Evolutionary conservation across 1,284 basidiomycete genomes (phyloP), one percentile per base, ranked within the genome.

Genomic region (Marasmius fiardii): DNA sequence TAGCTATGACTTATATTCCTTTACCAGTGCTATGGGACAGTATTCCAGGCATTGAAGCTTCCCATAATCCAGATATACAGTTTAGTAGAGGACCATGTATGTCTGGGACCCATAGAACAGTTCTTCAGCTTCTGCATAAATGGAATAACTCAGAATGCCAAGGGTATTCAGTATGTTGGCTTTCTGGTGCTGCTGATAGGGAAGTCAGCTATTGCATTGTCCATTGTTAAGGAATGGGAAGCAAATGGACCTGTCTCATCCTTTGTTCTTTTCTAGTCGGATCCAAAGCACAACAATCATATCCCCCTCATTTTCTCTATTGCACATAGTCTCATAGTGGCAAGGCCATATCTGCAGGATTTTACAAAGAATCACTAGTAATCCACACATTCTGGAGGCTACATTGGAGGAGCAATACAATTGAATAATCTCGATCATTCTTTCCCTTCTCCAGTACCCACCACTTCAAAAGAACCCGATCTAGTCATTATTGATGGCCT

Each of bases 181-280:
- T 64, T 12, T 51, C 55, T 34, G 62, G 63, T 8, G 37, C 50
- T 2, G 60, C 61, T 10, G 63, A 28, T 26, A 11, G 63, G 0
- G 59, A n/a, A n/a, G n/a, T n/a, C n/a, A n/a, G n/a, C n/a, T n/a
- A n/a, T n/a, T n/a, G n/a, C n/a, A n/a, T n/a, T 56, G 20, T 61
- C 59, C 2, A 41, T 64, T 14, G 58, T 59, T 12, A 28, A 61
- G 18, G 28, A 26, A 12, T 58, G 35, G 11, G 49, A 43, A 12
- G 18, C 52, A 6, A 7, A 20, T 11, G 50, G 48, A 7, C 28
- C 18, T 2, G 47, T 63, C 6, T 58, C 51, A 3, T 58, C 63
- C 5, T 59, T 49, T 18, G 63, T 60, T 47, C 63, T 59, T 45
- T 63, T 63, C 51, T 54, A 56, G 2, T 16, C 45, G 16, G 45